Percentiles rank a stretch among this genome's conserved stretches.
phyloP scores from a whole-genome alignment of 2,329 filamentous ascomycete genomes.

The Corniculantispora saksenae region DNA sequence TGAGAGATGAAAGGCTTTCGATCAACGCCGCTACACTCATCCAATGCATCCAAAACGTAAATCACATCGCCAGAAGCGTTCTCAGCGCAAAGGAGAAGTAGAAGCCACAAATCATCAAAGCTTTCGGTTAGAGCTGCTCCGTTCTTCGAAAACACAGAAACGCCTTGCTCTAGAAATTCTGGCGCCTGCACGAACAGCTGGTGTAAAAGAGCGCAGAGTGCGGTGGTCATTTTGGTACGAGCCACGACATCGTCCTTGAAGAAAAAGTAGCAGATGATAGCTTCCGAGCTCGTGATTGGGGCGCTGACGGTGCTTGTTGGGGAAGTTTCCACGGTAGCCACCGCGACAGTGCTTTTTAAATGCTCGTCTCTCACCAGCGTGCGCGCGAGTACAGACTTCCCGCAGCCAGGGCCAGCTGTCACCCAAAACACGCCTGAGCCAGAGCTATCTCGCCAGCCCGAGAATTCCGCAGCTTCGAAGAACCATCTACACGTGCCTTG shows the following conservation, averaged over 20 bases:
- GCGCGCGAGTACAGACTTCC: slow-evolving; percentile 7
- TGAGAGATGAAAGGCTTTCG: neutral
- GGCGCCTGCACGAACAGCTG: neutral
- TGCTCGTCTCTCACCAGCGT: neutral
- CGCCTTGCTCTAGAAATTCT: neutral
- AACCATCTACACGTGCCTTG: slow-evolving; percentile 9
- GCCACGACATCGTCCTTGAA: slow-evolving; percentile 7
- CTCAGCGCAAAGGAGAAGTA: neutral
- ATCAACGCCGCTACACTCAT: neutral
- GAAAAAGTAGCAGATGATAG: slow-evolving; percentile 5
- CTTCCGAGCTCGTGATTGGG: neutral
- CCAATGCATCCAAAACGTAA: neutral
- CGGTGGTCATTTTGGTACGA: neutral
- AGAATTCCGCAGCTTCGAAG: neutral
- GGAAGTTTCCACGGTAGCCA: too few relatives aligned
- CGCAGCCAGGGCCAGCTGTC: slow-evolving; percentile 9
- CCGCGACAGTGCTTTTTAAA: neutral
- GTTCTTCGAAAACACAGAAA: too few relatives aligned
- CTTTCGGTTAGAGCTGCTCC: neutral
- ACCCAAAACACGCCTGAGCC: slow-evolving; percentile 1
- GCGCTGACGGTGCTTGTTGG: neutral
- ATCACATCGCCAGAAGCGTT: neutral
- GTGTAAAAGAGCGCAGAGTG: neutral
- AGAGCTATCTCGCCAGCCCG: neutral
- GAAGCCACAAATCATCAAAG: neutral